Evolutionary conservation across 2,329 filamentous ascomycete species (phyloP).

Genomic region (Exserohilum rostratum): DNA sequence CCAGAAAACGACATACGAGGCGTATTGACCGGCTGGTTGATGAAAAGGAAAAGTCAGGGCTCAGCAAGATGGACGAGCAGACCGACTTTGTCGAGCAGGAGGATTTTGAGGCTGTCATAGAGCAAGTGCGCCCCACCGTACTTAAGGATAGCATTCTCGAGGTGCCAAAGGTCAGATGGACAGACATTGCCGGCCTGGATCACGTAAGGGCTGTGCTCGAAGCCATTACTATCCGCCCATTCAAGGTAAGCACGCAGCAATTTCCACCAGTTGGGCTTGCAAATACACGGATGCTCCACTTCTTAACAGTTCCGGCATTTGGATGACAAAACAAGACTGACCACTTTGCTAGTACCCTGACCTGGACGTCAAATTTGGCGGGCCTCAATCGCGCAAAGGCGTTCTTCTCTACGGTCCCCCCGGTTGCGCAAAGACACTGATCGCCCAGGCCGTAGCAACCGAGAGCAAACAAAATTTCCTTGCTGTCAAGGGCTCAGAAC

Average conservation of each 20-base stretch:
- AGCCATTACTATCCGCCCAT: conserved; percentile 63
- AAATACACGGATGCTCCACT: not conserved
- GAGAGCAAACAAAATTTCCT: conserved; percentile 93
- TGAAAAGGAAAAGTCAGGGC: conserved; percentile 30
- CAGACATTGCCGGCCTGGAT: conserved; percentile 85
- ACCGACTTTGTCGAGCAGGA: conserved; percentile 40
- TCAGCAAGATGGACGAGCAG: conserved; percentile 24
- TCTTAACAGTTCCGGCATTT: not conserved
- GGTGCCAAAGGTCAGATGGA: conserved; percentile 83
- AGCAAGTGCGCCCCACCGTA: conserved; percentile 75
- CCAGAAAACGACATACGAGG: conserved; percentile 49
- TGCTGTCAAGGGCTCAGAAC: conserved; percentile 89
- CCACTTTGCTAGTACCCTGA: conserved; percentile 38
- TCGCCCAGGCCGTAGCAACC: conserved; percentile 87
- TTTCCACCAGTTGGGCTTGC: not conserved
- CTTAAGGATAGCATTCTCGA: conserved; percentile 91
- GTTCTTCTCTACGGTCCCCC: conserved; percentile 90
- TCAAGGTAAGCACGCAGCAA: conserved; percentile 53
- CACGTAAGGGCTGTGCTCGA: conserved; percentile 69
- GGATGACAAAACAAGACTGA: conserved; percentile 9
- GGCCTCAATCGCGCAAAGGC: conserved; percentile 68
- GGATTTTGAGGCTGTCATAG: conserved; percentile 70
- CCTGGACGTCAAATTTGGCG: conserved; percentile 43
- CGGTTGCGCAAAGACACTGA: conserved; percentile 93
- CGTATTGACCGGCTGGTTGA: conserved; percentile 21